These are phyloP conservation scores for Fonsecaea pedrosoi DNA, from an alignment of 2,329 filamentous ascomycete genomes.

Conservation along the genomic window DNA sequence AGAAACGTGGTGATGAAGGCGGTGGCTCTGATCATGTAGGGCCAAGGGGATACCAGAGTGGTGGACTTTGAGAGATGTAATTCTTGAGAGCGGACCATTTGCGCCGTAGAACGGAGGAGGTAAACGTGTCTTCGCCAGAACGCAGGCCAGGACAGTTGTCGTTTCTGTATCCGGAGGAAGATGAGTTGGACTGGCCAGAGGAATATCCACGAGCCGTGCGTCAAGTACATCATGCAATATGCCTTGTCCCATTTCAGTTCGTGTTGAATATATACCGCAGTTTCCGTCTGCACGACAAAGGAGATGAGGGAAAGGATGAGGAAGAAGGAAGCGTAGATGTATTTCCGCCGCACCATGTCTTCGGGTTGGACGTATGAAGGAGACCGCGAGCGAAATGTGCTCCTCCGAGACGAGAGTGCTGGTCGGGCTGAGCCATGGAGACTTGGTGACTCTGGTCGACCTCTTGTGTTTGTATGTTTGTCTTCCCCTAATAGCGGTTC, in stretches of 20 bases:
- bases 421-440: slow-evolving; percentile 44
- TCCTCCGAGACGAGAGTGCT: slow-evolving; percentile 60
- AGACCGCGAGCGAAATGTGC: slow-evolving; percentile 78
- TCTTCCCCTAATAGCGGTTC: slow-evolving; percentile 63
- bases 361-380: slow-evolving; percentile 69
- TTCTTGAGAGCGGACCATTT: slow-evolving; percentile 85
- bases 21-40: slow-evolving; percentile 80
- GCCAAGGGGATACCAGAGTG: slow-evolving; percentile 59
- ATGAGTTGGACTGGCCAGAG: slow-evolving; percentile 86
- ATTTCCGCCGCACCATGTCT: slow-evolving; percentile 76
- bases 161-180: slow-evolving; percentile 79
- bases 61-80: slow-evolving; percentile 59
- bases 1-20: slow-evolving; percentile 82
- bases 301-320: slow-evolving; percentile 80
- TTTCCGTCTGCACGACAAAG: slow-evolving; percentile 94
- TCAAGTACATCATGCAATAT: slow-evolving; percentile 98
- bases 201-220: slow-evolving; percentile 90
- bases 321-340: slow-evolving; percentile 85
- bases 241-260: slow-evolving; percentile 94
- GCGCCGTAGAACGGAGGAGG: slow-evolving; percentile 69
- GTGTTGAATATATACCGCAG: slow-evolving; percentile 92
- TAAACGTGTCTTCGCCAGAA: slow-evolving; percentile 82
- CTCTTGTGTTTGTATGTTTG: slow-evolving; percentile 41
- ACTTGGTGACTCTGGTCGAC: slow-evolving; percentile 47
- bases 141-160: slow-evolving; percentile 75